Evolutionary conservation across 768 basidiomycete genomes (phyloP).

Genomic region (Tricholoma furcatifolium): DNA sequence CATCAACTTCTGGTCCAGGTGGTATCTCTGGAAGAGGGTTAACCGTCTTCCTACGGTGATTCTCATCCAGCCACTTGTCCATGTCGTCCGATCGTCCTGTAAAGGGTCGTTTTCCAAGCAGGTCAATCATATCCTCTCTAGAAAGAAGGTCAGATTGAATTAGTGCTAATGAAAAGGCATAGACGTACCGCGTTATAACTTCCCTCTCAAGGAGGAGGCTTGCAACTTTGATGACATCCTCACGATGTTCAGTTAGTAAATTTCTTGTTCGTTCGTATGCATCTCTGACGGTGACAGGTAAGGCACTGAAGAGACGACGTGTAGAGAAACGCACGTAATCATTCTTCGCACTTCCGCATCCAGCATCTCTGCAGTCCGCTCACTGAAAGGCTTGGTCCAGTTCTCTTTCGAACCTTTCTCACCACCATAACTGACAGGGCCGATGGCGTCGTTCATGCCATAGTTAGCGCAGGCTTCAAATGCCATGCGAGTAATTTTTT

Average conservation of each 20-base stretch:
- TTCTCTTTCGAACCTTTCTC: conserved; percentile 77
- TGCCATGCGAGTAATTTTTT: conserved; percentile 98
- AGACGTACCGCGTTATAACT: conserved; percentile 81
- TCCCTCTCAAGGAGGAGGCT: conserved; percentile 90
- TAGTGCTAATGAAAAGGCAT: conserved; percentile 4
- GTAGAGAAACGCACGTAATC: conserved; percentile 59
- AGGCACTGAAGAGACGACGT: conserved; percentile 2
- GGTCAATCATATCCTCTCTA: conserved; percentile 84
- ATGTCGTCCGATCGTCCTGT: conserved; percentile 81
- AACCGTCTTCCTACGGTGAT: conserved; percentile 56
- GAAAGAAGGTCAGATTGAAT: conserved; percentile 8
- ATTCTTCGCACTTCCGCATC: conserved; percentile 93
- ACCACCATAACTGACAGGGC: conserved; percentile 96
- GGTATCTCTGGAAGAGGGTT: conserved; percentile 16
- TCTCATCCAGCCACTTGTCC: conserved; percentile 95
- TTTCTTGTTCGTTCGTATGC: conserved; percentile 84
- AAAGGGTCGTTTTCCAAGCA: conserved; percentile 84
- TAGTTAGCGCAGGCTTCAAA: conserved; percentile 95
- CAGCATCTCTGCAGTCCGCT: conserved; percentile 93
- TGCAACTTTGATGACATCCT: conserved; percentile 93
- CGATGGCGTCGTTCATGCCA: conserved; percentile 94
- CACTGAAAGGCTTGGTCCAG: conserved; percentile 98
- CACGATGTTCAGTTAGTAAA: conserved; percentile 77
- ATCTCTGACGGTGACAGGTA: conserved; percentile 35
- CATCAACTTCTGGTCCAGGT: conserved; percentile 32